phyloP scores from a whole-genome alignment of 345 rosid species.

The Arabidopsis thaliana region TAIR10.1 NC_003076.8:991001-991500 shows the following conservation, averaged over 20 bases:
- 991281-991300: neutral
- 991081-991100: neutral
- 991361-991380: constrained; percentile 31
- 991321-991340: constrained; percentile 27
- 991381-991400: constrained; percentile 22
- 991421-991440: constrained; percentile 27
- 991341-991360: constrained; percentile 32
- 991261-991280: neutral
- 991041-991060: too few relatives aligned
- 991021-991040: neutral
- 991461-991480: constrained; percentile 23
- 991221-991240: neutral
- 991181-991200: neutral
- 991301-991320: constrained; percentile 14
- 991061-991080: too few relatives aligned
- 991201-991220: neutral
- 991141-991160: too few relatives aligned
- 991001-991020: constrained; percentile 6
- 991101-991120: neutral
- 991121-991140: too few relatives aligned
- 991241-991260: neutral
- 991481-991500: neutral
- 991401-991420: constrained; percentile 18
- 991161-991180: neutral
- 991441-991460: constrained; percentile 15